phyloP scores from a whole-genome alignment of 257 asterid species.

The Forsythia suspensa region DNA sequence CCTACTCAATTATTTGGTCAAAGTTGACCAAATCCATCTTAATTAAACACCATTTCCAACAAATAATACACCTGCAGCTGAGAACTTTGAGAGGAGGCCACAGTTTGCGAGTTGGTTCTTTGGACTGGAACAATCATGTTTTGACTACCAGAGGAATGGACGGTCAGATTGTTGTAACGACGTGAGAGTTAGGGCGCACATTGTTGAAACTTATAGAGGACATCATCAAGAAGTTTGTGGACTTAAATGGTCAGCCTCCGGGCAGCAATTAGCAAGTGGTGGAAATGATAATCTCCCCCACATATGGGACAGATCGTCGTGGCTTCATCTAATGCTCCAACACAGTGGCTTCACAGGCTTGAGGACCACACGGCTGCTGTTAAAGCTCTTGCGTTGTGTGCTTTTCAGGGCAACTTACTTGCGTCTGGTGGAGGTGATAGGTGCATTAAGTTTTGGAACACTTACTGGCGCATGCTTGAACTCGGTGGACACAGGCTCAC shows the following conservation, averaged over 20 bases:
- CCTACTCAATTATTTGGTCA: too few species aligned
- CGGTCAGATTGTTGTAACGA: conserved; percentile 29
- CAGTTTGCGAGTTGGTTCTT: conserved; percentile 23
- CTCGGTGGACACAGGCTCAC: conserved; percentile 26
- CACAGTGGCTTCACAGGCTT: conserved; percentile 36
- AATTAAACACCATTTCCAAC: too few species aligned
- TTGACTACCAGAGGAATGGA: conserved; percentile 40
- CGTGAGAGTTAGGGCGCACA: conserved; percentile 8
- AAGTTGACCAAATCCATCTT: too few species aligned
- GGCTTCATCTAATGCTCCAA: conserved; percentile 25
- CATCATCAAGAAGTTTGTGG: conserved; percentile 35
- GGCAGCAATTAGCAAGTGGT: conserved; percentile 43
- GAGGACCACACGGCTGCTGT: conserved; percentile 38
- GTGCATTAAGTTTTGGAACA: conserved; percentile 29
- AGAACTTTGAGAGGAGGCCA: conserved; percentile 42
- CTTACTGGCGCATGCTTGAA: conserved; percentile 36
- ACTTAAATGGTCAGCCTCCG: conserved; percentile 38
- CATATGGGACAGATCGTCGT: conserved; percentile 29
- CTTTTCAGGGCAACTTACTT: conserved; percentile 33
- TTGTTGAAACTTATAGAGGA: conserved; percentile 24
- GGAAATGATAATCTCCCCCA: conserved; percentile 40
- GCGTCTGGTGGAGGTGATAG: conserved; percentile 32
- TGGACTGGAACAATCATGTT: conserved; percentile 33
- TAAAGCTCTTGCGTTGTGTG: conserved; percentile 43
- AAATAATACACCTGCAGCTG: conserved; percentile 31